A percentile compares a stretch with the other conserved stretches of the same genome.
These are phyloP conservation scores for Magnusiomyces suaveolens DNA, from an alignment of 1,139 yeast genomes.

Conservation along the genomic window DNA sequence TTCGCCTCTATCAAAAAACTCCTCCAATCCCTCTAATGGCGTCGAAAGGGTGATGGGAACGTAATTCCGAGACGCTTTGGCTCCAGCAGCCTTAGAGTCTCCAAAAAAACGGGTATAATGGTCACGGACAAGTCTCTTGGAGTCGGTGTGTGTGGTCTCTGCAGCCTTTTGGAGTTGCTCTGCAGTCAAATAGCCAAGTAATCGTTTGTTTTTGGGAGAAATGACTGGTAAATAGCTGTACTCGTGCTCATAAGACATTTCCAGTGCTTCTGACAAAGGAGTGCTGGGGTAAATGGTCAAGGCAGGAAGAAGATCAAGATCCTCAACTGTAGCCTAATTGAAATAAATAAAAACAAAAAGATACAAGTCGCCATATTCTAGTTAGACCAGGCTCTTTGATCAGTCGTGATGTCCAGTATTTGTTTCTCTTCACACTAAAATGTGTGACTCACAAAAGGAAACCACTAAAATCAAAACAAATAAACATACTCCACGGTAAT, in stretches of 20 bases:
- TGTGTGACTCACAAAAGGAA: not conserved
- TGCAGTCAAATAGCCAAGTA: conserved; percentile 50
- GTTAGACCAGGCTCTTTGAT: too few relatives aligned
- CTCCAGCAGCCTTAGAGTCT: conserved; percentile 12
- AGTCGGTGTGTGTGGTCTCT: conserved; percentile 37
- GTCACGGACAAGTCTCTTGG: conserved; percentile 24
- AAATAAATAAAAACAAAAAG: not conserved
- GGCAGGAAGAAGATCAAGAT: conserved; percentile 54
- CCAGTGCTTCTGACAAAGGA: conserved; percentile 39
- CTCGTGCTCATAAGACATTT: conserved; percentile 45
- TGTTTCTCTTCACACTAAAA: too few relatives aligned
- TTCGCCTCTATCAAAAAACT: conserved; percentile 43
- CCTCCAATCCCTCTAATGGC: conserved; percentile 47
- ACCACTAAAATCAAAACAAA: not conserved
- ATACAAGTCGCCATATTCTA: not conserved
- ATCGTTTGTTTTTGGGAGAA: conserved; percentile 40
- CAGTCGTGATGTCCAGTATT: not conserved
- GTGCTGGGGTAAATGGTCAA: conserved; percentile 47
- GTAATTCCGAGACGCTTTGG: conserved; percentile 21
- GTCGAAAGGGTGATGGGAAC: conserved; percentile 47
- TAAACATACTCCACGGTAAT: conserved; percentile 25
- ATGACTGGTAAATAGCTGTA: conserved; percentile 53
- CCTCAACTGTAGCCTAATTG: conserved; percentile 48
- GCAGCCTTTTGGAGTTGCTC: conserved; percentile 35
- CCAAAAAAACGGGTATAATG: conserved; percentile 27